Evolutionary conservation across 2,329 filamentous ascomycete species (phyloP).

Genomic region (Aquanectria penicillioides): DNA sequence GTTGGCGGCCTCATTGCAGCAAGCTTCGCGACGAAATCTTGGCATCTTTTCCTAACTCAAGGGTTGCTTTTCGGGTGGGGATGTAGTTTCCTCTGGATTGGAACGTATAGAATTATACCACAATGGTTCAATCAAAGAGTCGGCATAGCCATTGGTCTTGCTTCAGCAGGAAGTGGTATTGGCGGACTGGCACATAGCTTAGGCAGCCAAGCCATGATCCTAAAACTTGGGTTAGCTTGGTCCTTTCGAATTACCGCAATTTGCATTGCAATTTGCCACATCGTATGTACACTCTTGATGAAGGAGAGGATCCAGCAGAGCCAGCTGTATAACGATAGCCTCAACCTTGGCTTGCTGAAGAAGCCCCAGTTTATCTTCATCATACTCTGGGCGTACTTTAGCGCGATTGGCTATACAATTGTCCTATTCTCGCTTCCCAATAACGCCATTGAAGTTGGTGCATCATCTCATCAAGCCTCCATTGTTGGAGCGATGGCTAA

Average conservation of each 20-base stretch:
- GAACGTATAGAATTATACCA: slow-evolving; percentile 63
- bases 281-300: neutral
- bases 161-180: neutral
- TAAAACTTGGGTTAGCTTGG: neutral
- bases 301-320: neutral
- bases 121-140: slow-evolving; percentile 63
- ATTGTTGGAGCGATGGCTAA: slow-evolving; percentile 4
- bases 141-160: neutral
- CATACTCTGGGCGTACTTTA: neutral
- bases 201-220: slow-evolving; percentile 2
- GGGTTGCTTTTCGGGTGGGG: slow-evolving; percentile 69
- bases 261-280: neutral
- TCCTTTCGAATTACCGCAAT: neutral
- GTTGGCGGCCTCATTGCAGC: slow-evolving; percentile 62
- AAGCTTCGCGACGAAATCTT: slow-evolving; percentile 62
- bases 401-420: neutral
- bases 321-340: neutral
- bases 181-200: neutral
- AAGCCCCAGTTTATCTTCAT: neutral
- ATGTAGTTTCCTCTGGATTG: slow-evolving; percentile 69
- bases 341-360: neutral
- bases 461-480: neutral
- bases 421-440: neutral
- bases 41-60: slow-evolving; percentile 70
- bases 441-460: neutral